A percentile compares a stretch with the other conserved stretches of the same genome.
Conservation (phyloP, 352 stramenopile genomes). For the Phytophthora hibernalis region DNA sequence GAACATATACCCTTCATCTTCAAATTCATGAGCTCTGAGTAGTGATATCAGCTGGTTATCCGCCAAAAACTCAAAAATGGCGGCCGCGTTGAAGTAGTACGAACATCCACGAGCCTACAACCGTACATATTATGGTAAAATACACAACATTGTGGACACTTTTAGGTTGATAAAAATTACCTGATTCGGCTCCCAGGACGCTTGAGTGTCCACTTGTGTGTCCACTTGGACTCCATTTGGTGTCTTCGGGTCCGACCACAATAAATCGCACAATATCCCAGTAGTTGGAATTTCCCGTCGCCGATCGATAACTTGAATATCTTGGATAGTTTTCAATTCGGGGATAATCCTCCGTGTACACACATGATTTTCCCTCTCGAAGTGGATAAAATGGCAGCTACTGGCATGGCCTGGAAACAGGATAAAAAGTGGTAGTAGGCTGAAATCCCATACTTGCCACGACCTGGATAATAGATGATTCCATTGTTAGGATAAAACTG, state of each 20-base stretch:
- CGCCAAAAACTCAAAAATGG: conserved; percentile 75
- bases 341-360: conserved; percentile 81
- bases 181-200: conserved; percentile 34
- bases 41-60: conserved; percentile 73
- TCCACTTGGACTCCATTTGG: neutral
- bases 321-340: conserved; percentile 50
- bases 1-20: conserved; percentile 70
- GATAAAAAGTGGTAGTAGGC: conserved; percentile 85
- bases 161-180: conserved; percentile 10
- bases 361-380: conserved; percentile 64
- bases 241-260: conserved; percentile 73
- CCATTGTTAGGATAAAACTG: neutral
- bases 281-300: conserved; percentile 64
- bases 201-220: conserved; percentile 16
- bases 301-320: conserved; percentile 70
- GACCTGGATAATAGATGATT: conserved; percentile 40
- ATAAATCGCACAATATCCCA: conserved; percentile 73
- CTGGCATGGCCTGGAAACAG: conserved; percentile 78
- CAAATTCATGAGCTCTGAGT: conserved; percentile 85
- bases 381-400: conserved; percentile 63
- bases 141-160: neutral
- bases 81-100: conserved; percentile 89
- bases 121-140: neutral
- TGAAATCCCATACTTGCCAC: conserved; percentile 82
- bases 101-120: conserved; percentile 74